Conservation (phyloP, 768 basidiomycete genomes). For the Boletellus emodensis region DNA sequence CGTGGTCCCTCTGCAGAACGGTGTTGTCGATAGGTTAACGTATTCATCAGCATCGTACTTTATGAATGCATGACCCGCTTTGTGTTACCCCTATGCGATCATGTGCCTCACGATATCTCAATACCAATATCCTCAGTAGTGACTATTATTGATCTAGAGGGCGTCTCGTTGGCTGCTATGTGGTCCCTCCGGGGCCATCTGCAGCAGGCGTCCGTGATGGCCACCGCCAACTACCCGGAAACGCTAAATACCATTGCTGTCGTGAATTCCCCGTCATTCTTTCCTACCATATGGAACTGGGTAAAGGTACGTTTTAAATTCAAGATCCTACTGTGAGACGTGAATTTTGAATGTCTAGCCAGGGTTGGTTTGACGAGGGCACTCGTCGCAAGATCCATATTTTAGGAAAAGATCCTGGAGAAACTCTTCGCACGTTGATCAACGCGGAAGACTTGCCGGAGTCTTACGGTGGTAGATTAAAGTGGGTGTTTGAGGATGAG, state of each 20-base stretch:
- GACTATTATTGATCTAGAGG: constrained; percentile 70
- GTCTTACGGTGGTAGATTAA: constrained; percentile 69
- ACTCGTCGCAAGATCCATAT: constrained; percentile 77
- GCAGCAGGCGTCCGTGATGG: constrained; percentile 69
- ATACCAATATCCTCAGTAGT: constrained; percentile 59
- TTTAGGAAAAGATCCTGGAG: constrained; percentile 56
- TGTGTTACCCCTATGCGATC: constrained; percentile 57
- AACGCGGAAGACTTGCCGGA: constrained; percentile 52
- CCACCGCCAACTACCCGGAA: constrained; percentile 81
- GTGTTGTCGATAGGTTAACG: not conserved
- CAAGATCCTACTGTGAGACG: no score
- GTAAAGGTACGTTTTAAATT: constrained; percentile 50
- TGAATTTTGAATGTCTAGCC: not conserved
- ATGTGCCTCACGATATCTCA: constrained; percentile 49
- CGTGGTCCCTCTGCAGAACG: constrained; percentile 19
- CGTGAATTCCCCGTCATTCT: constrained; percentile 80
- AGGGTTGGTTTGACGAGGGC: constrained; percentile 79
- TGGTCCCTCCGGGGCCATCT: constrained; percentile 71
- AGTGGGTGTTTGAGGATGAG: constrained; percentile 66
- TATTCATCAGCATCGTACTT: constrained; percentile 47
- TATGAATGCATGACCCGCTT: constrained; percentile 68
- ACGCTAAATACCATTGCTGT: constrained; percentile 63
- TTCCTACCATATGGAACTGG: constrained; percentile 82
- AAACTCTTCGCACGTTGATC: constrained; percentile 49
- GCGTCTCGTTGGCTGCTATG: constrained; percentile 57